These are phyloP conservation scores for Sarcocystis neurona DNA, from an alignment of 169 alveolate genomes.

Conservation along the genomic window DNA sequence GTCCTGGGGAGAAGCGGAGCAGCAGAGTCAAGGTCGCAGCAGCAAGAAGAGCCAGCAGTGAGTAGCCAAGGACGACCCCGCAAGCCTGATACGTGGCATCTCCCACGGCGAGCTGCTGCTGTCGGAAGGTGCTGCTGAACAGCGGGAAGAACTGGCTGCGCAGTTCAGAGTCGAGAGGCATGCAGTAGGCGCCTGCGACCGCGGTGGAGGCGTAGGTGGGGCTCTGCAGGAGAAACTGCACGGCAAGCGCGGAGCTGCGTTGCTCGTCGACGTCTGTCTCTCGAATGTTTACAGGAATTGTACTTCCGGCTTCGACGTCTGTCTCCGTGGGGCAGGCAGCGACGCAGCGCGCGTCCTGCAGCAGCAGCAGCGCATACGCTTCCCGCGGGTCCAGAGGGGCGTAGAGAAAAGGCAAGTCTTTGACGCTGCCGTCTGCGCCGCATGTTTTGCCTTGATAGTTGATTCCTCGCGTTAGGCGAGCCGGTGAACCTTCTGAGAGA, in stretches of 20 bases:
- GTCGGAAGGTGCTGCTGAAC: slow-evolving; percentile 42
- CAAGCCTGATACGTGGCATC: slow-evolving; percentile 33
- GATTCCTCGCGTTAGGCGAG: slow-evolving; percentile 59
- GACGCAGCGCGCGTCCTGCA: slow-evolving; percentile 56
- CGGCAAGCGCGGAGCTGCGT: slow-evolving; percentile 39
- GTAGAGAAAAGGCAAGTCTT: slow-evolving; percentile 55
- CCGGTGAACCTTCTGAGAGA: slow-evolving; percentile 54
- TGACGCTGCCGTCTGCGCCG: slow-evolving; percentile 62
- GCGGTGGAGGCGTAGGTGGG: slow-evolving; percentile 63
- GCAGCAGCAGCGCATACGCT: slow-evolving; percentile 49
- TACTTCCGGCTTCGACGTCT: slow-evolving; percentile 55
- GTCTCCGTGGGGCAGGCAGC: slow-evolving; percentile 56
- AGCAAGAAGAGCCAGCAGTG: slow-evolving; percentile 32
- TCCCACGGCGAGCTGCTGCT: slow-evolving; percentile 61
- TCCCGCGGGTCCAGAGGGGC: slow-evolving; percentile 64
- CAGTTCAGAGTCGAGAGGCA: slow-evolving; percentile 60
- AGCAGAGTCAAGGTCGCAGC: slow-evolving; percentile 32
- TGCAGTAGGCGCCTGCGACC: slow-evolving; percentile 64
- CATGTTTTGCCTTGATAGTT: slow-evolving; percentile 66
- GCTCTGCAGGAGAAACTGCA: slow-evolving; percentile 42
- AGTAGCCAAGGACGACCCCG: slow-evolving; percentile 47
- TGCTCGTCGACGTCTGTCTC: slow-evolving; percentile 44
- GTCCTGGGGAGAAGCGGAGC: slow-evolving; percentile 54
- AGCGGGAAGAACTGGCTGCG: slow-evolving; percentile 44
- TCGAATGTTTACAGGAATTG: slow-evolving; percentile 47